These are phyloP conservation scores for Bryopsis sp. DNA, from an alignment of 139 green algal species.

Conservation along the genomic window DNA sequence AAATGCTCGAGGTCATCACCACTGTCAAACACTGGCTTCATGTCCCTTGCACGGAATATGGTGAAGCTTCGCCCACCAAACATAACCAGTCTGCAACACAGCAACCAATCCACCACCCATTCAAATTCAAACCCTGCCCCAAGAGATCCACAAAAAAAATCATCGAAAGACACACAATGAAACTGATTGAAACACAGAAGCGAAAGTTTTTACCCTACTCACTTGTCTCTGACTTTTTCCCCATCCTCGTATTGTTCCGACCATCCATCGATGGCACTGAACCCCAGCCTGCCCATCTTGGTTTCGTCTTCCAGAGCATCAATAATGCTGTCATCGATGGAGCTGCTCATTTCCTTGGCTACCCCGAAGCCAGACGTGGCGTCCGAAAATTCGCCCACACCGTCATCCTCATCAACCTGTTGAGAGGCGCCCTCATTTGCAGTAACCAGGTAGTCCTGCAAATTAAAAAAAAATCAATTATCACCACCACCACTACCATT, in stretches of 20 bases:
- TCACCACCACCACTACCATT: too few species aligned
- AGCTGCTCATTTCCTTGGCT: background rate
- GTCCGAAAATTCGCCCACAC: background rate
- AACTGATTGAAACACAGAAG: too few species aligned
- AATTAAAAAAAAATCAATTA: background rate
- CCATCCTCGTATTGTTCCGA: background rate
- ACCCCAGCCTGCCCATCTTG: background rate
- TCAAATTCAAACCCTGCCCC: too few species aligned
- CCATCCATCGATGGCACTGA: background rate
- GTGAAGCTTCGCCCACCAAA: constrained; percentile 14
- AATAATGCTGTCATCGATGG: background rate
- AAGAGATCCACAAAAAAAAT: too few species aligned
- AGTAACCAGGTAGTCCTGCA: constrained; percentile 6
- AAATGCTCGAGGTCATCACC: constrained; percentile 1
- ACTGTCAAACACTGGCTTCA: constrained; percentile 11
- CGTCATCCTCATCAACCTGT: background rate
- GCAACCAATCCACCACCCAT: too few species aligned
- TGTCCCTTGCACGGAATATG: constrained; percentile 4
- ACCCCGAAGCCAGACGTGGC: background rate
- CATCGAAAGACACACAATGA: too few species aligned
- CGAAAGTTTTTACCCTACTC: too few species aligned
- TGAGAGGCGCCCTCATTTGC: constrained; percentile 4
- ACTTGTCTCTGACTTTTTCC: background rate
- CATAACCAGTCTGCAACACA: constrained; percentile 1
- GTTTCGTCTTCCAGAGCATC: background rate